Conservation (phyloP, 805 yeast genomes). For the Jamesozyma jinghongensis region DNA sequence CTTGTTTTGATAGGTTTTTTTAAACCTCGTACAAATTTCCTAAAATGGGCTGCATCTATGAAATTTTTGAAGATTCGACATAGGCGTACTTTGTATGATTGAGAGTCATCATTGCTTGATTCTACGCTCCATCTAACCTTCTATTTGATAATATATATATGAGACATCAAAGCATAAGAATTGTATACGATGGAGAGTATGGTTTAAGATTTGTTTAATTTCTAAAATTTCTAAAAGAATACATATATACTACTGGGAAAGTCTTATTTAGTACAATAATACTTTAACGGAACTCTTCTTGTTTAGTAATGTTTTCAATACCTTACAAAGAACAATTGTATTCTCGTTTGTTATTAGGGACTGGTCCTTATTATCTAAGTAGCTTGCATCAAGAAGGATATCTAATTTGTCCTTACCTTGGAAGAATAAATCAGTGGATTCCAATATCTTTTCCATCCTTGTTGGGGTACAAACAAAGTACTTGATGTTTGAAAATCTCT, state of each 20-base stretch:
- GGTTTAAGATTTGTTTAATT: no score
- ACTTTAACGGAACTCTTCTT: slow-evolving; percentile 30
- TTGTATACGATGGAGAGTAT: no score
- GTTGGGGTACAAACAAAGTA: slow-evolving; percentile 28
- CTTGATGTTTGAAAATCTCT: slow-evolving; percentile 10
- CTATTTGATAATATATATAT: no score
- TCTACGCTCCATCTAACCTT: no score
- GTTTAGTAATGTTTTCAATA: slow-evolving; percentile 19
- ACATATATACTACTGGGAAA: background rate
- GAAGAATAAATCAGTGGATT: slow-evolving; percentile 19
- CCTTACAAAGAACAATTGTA: slow-evolving; percentile 17
- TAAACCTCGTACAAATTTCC: no score
- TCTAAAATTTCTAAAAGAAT: no score
- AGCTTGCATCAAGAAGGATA: slow-evolving; percentile 29
- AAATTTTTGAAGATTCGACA: no score
- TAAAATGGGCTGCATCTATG: no score
- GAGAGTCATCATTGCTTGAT: no score
- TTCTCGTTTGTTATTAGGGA: slow-evolving; percentile 24
- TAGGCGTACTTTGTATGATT: no score
- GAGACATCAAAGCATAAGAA: no score
- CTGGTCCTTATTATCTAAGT: slow-evolving; percentile 25
- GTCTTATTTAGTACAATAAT: slow-evolving; percentile 27
- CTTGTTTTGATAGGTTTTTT: no score
- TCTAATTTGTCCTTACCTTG: slow-evolving; percentile 31
- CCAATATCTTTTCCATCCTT: slow-evolving; percentile 24